Percentiles rank a stretch among this genome's conserved stretches.
phyloP scores from a whole-genome alignment of 331 rosid species.

The Rhamnella rubrinervis region DNA sequence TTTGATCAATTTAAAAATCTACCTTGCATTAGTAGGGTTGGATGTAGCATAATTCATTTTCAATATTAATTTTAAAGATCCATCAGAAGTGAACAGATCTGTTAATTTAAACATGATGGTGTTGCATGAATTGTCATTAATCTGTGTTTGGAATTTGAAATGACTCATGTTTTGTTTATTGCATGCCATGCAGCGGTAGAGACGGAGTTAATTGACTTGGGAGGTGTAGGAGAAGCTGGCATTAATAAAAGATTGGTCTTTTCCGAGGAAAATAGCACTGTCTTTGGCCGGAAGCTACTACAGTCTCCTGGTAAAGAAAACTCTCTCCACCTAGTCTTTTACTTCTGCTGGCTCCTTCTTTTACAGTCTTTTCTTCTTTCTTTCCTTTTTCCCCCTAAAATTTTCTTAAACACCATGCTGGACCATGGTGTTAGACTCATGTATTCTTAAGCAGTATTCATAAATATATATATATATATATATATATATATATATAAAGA shows the following conservation, averaged over 20 bases:
- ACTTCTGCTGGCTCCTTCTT: no score
- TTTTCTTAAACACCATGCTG: no score
- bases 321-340: background rate
- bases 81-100: no score
- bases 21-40: background rate
- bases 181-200: conserved; percentile 19
- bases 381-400: no score
- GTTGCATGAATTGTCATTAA: no score
- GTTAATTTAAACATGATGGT: background rate
- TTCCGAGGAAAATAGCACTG: conserved; percentile 23
- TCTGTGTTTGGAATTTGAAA: background rate
- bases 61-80: no score
- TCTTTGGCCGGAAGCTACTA: conserved; percentile 35
- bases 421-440: no score
- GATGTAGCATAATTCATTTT: no score
- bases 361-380: no score
- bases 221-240: conserved; percentile 21
- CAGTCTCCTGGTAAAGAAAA: conserved; percentile 37
- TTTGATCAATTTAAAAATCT: background rate
- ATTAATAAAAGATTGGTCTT: conserved; percentile 15
- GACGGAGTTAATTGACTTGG: conserved; percentile 16
- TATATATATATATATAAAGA: no score
- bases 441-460: no score
- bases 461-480: no score
- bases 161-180: background rate